A percentile compares a stretch with the other conserved stretches of the same genome.
These are phyloP conservation scores for Irineochytrium annulatum DNA, from an alignment of 192 early-diverging fungal genomes.

Conservation along the genomic window DNA sequence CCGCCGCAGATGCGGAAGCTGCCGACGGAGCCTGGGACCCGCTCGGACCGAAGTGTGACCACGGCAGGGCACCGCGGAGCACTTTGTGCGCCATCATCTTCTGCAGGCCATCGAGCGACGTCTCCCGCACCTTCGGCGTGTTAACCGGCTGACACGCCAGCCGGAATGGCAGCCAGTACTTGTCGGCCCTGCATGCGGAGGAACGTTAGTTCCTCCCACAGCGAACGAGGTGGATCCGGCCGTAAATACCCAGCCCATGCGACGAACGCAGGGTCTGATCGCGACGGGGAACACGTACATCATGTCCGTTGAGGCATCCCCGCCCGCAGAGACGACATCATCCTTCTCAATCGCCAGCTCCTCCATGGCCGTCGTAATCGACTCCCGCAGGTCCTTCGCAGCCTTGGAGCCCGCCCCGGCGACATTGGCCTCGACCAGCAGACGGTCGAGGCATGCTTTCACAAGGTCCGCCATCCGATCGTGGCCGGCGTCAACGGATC, in stretches of 20 bases:
- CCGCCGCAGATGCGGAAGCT: constrained; percentile 10
- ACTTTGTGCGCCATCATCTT: constrained; percentile 52
- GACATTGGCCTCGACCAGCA: constrained; percentile 14
- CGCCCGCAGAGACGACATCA: background rate
- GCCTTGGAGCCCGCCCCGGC: background rate
- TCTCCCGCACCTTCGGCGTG: constrained; percentile 35
- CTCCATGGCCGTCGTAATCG: constrained; percentile 13
- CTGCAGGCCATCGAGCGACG: constrained; percentile 47
- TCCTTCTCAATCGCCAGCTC: constrained; percentile 8
- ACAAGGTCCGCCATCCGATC: constrained; percentile 12
- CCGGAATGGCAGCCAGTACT: constrained; percentile 47
- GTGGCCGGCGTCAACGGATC: no score
- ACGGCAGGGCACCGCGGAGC: constrained; percentile 31
- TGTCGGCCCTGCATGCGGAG: constrained; percentile 34
- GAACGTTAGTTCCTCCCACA: background rate
- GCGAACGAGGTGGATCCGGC: no score
- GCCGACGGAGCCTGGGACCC: constrained; percentile 2
- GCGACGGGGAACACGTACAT: background rate
- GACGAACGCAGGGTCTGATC: background rate
- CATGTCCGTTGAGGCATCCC: constrained; percentile 3
- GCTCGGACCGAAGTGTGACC: background rate
- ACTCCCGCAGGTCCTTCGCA: constrained; percentile 20
- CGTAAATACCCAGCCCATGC: no score
- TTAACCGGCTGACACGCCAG: constrained; percentile 29
- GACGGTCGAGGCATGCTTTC: constrained; percentile 13